Evolutionary conservation across 1,139 yeast species (phyloP).

Genomic region (Geotrichum fermentans): DNA sequence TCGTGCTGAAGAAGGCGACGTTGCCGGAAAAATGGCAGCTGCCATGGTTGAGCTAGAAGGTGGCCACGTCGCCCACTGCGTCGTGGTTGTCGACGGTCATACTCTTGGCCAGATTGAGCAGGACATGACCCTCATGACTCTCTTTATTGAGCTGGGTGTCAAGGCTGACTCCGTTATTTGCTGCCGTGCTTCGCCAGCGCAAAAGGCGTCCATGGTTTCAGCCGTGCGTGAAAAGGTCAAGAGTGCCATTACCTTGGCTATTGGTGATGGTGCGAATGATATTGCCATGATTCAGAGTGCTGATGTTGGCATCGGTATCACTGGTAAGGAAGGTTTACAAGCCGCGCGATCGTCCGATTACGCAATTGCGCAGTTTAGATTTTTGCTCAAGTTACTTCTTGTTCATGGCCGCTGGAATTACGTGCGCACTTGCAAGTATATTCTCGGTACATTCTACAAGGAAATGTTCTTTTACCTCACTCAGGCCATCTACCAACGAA

Average conservation of each 20-base stretch:
- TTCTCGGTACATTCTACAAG: slow-evolving; percentile 90
- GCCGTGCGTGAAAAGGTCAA: slow-evolving; percentile 64
- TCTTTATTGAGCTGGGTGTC: slow-evolving; percentile 79
- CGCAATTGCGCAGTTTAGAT: slow-evolving; percentile 91
- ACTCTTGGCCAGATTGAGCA: slow-evolving; percentile 68
- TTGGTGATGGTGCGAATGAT: slow-evolving; percentile 99
- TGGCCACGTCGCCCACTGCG: slow-evolving; percentile 86
- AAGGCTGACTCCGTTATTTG: slow-evolving; percentile 87
- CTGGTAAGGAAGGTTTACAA: slow-evolving; percentile 94
- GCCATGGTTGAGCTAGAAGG: slow-evolving; percentile 56
- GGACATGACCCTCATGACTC: slow-evolving; percentile 63
- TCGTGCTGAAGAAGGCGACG: slow-evolving; percentile 48
- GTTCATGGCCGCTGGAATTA: slow-evolving; percentile 97
- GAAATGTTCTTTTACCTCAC: slow-evolving; percentile 84
- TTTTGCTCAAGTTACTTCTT: slow-evolving; percentile 67
- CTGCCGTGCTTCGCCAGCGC: slow-evolving; percentile 96
- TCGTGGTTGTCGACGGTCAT: slow-evolving; percentile 86
- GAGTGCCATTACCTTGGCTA: slow-evolving; percentile 77
- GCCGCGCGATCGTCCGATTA: slow-evolving; percentile 95
- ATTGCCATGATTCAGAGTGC: slow-evolving; percentile 99
- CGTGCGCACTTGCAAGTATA: slow-evolving; percentile 84
- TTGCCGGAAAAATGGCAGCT: slow-evolving; percentile 51
- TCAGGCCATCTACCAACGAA: slow-evolving; percentile 81
- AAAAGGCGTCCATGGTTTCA: slow-evolving; percentile 84
- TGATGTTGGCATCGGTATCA: slow-evolving; percentile 94